These are phyloP conservation scores for Camellia oleifera DNA, from an alignment of 179 eudicot genomes.

Conservation along the genomic window DNA sequence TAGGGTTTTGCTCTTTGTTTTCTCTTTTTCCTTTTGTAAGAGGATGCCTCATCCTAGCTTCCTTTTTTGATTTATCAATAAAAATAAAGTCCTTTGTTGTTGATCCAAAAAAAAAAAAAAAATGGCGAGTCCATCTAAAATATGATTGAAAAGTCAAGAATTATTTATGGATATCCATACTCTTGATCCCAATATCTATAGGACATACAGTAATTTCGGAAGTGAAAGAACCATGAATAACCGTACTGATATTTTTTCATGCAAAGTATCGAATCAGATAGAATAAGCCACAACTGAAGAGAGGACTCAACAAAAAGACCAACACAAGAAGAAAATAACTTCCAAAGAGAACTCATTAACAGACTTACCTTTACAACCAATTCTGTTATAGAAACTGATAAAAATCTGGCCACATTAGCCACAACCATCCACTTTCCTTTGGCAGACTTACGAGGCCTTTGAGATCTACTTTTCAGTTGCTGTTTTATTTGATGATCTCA, in stretches of 20 bases:
- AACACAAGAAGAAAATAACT: slow-evolving; percentile 10
- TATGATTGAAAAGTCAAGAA: neutral
- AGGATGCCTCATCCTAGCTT: too few relatives aligned
- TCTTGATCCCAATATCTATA: slow-evolving; percentile 5
- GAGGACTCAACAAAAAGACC: neutral
- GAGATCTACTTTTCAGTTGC: slow-evolving; percentile 51
- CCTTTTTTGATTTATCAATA: too few relatives aligned
- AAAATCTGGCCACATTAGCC: slow-evolving; percentile 85
- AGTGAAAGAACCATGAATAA: neutral
- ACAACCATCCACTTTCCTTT: slow-evolving; percentile 91
- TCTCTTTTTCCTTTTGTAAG: too few relatives aligned
- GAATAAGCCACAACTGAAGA: neutral
- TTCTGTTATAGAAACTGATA: slow-evolving; percentile 80
- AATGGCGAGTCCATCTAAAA: neutral
- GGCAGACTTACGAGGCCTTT: slow-evolving; percentile 65
- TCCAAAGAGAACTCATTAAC: neutral
- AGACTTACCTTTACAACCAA: slow-evolving; percentile 71
- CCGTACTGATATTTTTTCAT: neutral
- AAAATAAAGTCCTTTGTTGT: too few relatives aligned
- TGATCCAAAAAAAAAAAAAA: too few relatives aligned
- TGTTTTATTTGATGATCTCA: slow-evolving; percentile 59
- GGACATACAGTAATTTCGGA: neutral
- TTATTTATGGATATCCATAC: neutral
- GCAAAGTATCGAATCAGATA: slow-evolving; percentile 4
- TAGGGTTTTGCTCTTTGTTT: too few relatives aligned